Percentiles rank a stretch among this genome's conserved stretches.
phyloP scores from a whole-genome alignment of 345 rosid species.

The Mercurialis annua region DNA sequence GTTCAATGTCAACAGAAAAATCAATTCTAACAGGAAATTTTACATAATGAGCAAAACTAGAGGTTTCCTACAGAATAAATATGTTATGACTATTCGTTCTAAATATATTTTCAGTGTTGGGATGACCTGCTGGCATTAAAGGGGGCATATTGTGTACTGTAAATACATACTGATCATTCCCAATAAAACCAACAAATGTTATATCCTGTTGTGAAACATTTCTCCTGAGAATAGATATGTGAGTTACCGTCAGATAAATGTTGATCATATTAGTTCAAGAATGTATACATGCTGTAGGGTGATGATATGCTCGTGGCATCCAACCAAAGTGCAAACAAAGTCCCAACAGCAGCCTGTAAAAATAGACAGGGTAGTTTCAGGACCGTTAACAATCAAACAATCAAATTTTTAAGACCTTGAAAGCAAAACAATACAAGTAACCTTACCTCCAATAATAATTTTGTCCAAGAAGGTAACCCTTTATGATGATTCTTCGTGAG shows the following conservation, averaged over 20 bases:
- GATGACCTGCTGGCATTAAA: neutral
- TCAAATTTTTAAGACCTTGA: neutral
- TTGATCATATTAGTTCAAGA: conserved; percentile 79
- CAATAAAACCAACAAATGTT: neutral
- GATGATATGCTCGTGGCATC: conserved; percentile 52
- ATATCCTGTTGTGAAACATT: conserved; percentile 21
- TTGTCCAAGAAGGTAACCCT: conserved; percentile 54
- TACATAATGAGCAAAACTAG: neutral
- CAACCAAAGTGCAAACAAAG: conserved; percentile 80
- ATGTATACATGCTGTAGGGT: conserved; percentile 98
- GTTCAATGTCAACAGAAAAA: neutral
- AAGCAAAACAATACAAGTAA: conserved; percentile 3
- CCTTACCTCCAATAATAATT: conserved; percentile 65
- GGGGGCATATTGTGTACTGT: neutral
- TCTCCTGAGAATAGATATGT: conserved; percentile 53
- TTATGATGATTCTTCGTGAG: conserved; percentile 32
- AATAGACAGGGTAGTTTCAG: conserved; percentile 18
- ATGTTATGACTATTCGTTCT: neutral
- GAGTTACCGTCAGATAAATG: conserved; percentile 75
- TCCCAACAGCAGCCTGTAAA: conserved; percentile 67
- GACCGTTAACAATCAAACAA: neutral
- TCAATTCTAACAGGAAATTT: neutral
- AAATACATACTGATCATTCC: neutral
- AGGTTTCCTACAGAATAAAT: neutral
- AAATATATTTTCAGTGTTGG: neutral